phyloP scores from a whole-genome alignment of 148 eudicot genomes.

The Bassia scoparia region DNA sequence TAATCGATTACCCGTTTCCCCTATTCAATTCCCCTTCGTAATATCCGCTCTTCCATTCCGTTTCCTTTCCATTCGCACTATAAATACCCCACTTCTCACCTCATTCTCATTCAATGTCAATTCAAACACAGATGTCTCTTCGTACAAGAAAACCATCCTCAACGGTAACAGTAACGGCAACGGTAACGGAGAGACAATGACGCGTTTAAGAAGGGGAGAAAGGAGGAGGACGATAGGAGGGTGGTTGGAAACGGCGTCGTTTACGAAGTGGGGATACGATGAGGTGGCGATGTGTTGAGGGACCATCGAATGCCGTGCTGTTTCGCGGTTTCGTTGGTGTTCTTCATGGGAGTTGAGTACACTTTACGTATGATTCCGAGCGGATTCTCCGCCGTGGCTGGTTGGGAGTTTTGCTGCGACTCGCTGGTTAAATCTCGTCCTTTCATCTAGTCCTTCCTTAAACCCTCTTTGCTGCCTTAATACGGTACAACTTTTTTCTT shows the following conservation, averaged over 20 bases:
- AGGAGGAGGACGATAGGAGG: slow-evolving; percentile 4
- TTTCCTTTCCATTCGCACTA: neutral
- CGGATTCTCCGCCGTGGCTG: slow-evolving; percentile 66
- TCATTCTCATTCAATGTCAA: neutral
- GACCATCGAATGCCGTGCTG: slow-evolving; percentile 61
- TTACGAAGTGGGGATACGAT: slow-evolving; percentile 47
- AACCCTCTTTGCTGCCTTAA: slow-evolving; percentile 83
- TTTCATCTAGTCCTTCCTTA: slow-evolving; percentile 50
- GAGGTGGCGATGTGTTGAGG: slow-evolving; percentile 40
- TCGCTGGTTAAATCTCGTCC: slow-evolving; percentile 42
- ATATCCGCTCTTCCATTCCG: slow-evolving; percentile 14
- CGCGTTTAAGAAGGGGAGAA: neutral
- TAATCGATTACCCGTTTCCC: neutral
- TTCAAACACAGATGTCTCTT: slow-evolving; percentile 17
- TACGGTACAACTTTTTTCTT: slow-evolving; percentile 42
- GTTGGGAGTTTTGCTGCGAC: slow-evolving; percentile 71
- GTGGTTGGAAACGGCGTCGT: slow-evolving; percentile 48
- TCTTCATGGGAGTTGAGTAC: slow-evolving; percentile 91
- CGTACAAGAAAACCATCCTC: slow-evolving; percentile 10
- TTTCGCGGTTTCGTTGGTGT: slow-evolving; percentile 48
- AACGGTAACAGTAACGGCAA: neutral
- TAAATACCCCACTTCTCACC: neutral
- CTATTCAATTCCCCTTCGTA: neutral
- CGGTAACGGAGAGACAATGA: slow-evolving; percentile 1
- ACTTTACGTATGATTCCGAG: slow-evolving; percentile 80